Evolutionary conservation across 305 asterid genomes (phyloP).

Genomic region (Plantago coronopus): DNA sequence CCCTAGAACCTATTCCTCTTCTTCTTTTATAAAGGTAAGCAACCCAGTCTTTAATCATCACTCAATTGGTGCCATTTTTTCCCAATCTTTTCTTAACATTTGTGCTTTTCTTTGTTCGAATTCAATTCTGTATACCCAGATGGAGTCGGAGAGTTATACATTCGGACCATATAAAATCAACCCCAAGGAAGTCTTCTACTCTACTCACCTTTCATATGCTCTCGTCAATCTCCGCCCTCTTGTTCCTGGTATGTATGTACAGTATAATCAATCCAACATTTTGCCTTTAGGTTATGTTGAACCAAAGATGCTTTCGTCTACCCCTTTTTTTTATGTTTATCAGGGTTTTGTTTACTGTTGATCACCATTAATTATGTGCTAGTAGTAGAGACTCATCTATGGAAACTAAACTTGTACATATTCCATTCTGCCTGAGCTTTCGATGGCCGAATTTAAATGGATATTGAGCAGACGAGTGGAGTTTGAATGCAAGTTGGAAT

Average conservation of each 20-base stretch:
- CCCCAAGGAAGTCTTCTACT: slow-evolving; percentile 62
- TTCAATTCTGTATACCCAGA: slow-evolving; percentile 36
- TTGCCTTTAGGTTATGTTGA: neutral
- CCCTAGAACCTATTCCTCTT: slow-evolving; percentile 27
- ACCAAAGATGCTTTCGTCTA: too few species aligned
- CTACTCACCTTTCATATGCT: slow-evolving; percentile 67
- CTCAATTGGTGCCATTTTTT: too few species aligned
- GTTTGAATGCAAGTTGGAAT: too few species aligned
- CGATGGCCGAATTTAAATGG: too few species aligned
- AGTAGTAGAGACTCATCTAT: too few species aligned
- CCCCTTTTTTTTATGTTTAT: neutral
- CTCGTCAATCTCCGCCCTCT: slow-evolving; percentile 78
- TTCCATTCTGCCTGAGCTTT: too few species aligned
- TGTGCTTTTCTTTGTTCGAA: too few species aligned
- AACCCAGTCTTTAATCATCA: neutral
- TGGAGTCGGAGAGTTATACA: slow-evolving; percentile 50
- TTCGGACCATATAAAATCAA: slow-evolving; percentile 75
- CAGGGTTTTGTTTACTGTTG: too few species aligned
- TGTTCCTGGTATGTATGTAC: slow-evolving; percentile 54
- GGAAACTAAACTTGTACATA: too few species aligned
- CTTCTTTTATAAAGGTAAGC: slow-evolving; percentile 31
- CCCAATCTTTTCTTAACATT: too few species aligned
- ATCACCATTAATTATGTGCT: too few species aligned
- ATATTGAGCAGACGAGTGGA: too few species aligned
- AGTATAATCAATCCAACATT: neutral